Base-by-base conservation (phyloP, 768 basidiomycete species). In the Roridomyces roridus region DNA sequence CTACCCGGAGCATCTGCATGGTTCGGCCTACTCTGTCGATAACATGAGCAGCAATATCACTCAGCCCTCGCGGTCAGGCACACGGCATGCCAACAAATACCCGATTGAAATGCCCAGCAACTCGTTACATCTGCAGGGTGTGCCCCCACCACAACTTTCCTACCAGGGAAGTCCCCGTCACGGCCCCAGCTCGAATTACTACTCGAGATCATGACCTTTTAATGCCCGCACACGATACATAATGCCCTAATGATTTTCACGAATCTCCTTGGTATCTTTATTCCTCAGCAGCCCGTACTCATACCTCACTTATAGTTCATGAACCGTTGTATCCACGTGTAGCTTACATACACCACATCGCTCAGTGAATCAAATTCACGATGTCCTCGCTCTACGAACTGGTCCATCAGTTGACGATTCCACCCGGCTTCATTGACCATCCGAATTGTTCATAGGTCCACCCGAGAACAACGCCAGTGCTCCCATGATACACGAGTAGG, bases 381-480 rank as follows among this genome's bases (percentile, higher is more conserved):
- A 34, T 34, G 31, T 34, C 31, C 7, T 34, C 31, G 5, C 39
- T n/a, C n/a, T n/a, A n/a, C n/a, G n/a, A n/a, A n/a, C n/a, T n/a
- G n/a, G n/a, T n/a, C n/a, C n/a, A 21, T 37, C 37, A 8, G 34
- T 41, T 28, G 6, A 57, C 55, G 6, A 71, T 68, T 53, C 75
- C 77, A 3, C 73, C 77, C 25, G 61, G 63, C 3, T 50, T 64
- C 68, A 77, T 66, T 21, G 76, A 68, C 80, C 79, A 79, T 6
- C 78, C 78, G 37, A 80, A 61, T 45, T 74, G 70, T 48, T 77
- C 79, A 36, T 75, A 76, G 25, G 73, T 77, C 80, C 79, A 82
- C 6, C 78, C 80, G 44, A 75, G 70, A 5, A 77, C 71, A n/a
- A 62, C 70, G 15, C 71, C 76, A 14, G 71, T 62, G 3, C 54